These are phyloP conservation scores for Salix caprea DNA, from an alignment of 345 rosid genomes.

Conservation along the genomic window DNA sequence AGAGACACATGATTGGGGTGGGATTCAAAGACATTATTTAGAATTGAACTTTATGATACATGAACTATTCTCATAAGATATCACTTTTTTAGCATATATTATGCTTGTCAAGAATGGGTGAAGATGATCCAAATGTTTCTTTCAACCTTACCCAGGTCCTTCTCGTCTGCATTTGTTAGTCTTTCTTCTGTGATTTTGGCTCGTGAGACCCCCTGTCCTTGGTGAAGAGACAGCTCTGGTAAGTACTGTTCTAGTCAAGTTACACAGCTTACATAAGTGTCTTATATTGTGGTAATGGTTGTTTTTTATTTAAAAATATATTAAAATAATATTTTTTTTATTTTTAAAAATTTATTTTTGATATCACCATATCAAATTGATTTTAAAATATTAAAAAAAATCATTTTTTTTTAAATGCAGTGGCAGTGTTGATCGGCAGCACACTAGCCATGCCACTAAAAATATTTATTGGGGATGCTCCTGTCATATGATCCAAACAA, in stretches of 20 bases:
- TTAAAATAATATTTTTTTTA: too few relatives aligned
- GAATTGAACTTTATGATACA: too few relatives aligned
- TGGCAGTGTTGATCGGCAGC: constrained; percentile 19
- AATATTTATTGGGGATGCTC: constrained; percentile 15
- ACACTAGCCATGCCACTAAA: constrained; percentile 6
- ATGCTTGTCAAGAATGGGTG: not conserved
- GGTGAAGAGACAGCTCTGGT: constrained; percentile 17
- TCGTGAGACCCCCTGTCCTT: constrained; percentile 24
- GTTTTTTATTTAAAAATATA: too few relatives aligned
- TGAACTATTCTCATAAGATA: too few relatives aligned
- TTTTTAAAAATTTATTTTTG: too few relatives aligned
- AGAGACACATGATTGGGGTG: too few relatives aligned
- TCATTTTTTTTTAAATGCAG: too few relatives aligned
- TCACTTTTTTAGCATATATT: too few relatives aligned
- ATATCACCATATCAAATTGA: too few relatives aligned
- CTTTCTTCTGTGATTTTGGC: not conserved
- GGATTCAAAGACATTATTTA: too few relatives aligned
- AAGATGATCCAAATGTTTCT: constrained; percentile 5
- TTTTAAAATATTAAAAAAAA: too few relatives aligned
- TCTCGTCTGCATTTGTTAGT: constrained; percentile 2
- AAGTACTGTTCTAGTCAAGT: constrained; percentile 20
- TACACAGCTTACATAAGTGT: not conserved
- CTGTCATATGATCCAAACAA: constrained; percentile 3
- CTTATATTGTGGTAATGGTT: too few relatives aligned
- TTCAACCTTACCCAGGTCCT: constrained; percentile 3